These are phyloP conservation scores for Chlorociboria aeruginascens DNA, from an alignment of 495 filamentous ascomycete genomes.

Conservation along the genomic window DNA sequence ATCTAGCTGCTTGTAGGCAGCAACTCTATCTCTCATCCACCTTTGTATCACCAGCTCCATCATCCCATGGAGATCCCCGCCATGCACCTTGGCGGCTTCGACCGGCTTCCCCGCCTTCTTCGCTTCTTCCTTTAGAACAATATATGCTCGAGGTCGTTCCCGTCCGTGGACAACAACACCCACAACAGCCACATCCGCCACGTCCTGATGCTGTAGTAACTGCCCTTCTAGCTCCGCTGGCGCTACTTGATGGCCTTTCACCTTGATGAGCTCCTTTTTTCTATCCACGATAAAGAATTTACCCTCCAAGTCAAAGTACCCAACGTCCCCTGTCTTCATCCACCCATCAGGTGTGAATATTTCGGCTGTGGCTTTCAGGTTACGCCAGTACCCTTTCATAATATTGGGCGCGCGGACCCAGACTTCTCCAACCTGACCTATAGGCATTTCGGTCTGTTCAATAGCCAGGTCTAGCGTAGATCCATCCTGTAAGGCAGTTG, in stretches of 20 bases:
- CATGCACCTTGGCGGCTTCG: conserved; percentile 14
- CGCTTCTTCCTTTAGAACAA: conserved; percentile 31
- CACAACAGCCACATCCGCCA: conserved; percentile 54
- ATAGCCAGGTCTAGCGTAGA: neutral
- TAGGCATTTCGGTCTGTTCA: neutral
- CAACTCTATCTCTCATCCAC: conserved; percentile 43
- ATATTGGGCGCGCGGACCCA: conserved; percentile 53
- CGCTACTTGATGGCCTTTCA: conserved; percentile 59
- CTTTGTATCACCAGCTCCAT: conserved; percentile 25
- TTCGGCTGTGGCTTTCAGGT: conserved; percentile 39
- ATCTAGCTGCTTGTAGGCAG: conserved; percentile 59
- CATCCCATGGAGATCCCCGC: too few species aligned
- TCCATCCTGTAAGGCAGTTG: too few species aligned
- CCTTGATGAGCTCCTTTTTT: conserved; percentile 58
- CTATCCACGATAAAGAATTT: conserved; percentile 51
- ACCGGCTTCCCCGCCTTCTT: neutral
- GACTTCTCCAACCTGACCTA: conserved; percentile 48
- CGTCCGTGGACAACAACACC: conserved; percentile 55
- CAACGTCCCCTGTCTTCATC: conserved; percentile 56
- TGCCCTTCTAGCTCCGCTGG: conserved; percentile 65
- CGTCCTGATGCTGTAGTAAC: conserved; percentile 50
- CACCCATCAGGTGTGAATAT: conserved; percentile 48
- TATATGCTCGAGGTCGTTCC: conserved; percentile 71
- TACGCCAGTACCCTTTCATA: conserved; percentile 53
- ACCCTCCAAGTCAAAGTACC: conserved; percentile 42